Evolutionary conservation across 306 rosid genomes (phyloP), one percentile per base, ranked within the genome.

Genomic region (Castanospermum australe): DNA sequence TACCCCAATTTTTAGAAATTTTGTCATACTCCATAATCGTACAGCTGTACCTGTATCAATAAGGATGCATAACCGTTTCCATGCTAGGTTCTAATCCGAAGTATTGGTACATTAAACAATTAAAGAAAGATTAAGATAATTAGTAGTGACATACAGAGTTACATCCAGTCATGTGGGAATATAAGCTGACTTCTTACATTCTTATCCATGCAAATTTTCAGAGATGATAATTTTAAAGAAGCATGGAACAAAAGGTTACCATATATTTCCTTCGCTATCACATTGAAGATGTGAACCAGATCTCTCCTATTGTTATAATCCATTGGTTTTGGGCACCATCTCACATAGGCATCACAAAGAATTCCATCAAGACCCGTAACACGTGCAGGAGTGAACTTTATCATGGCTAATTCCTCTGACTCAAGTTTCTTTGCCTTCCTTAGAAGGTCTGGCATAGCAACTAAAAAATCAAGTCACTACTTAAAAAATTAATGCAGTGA

Each of bases 241-340:
- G 64, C 64, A 17, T 25, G 61, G 63, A 77, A 73, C 11, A 73
- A 45, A 77, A 56, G 4, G 35, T 79, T 81, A 86, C 87, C 87
- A 81, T 77, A 86, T 73, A 81, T 56, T 73, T 86, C 90, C 84
- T 69, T 74, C 0, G 86, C 38, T 6, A 83, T 86, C 33, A 21
- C 4, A 73, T 86, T 86, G 84, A 86, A 83, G 76, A 86, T 83
- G 55, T 84, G 90, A 47, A 86, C 57, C 61, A 86, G 54, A 55
- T 83, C 84, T 56, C 47, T 63, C 54, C 90, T 77, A 25, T 73
- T 84, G 65, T 33, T 44, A 73, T 86, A 86, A 67, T 86, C 87
- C 76, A 81, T 18, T 62, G 82, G 82, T 78, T 39, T 78, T n/a
- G 90, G 90, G 71, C 63, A 39, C 52, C 24, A 44, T 54, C 42